Evolutionary conservation across 345 rosid genomes (phyloP).

Genomic region (Zanthoxylum bungeanum): DNA sequence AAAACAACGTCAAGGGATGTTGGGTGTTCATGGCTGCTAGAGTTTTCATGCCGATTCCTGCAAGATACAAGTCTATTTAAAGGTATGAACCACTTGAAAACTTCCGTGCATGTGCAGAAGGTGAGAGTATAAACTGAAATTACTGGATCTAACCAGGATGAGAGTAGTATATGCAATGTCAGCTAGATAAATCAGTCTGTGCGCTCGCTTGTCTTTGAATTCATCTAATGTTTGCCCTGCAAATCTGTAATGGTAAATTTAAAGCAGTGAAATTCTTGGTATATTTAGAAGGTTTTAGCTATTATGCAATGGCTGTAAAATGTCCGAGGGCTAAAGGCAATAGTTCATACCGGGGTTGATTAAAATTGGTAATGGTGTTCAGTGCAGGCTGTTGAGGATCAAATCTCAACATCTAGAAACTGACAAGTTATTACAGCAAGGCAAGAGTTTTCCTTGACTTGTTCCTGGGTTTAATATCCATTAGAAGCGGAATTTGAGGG

Average conservation of each 20-base stretch:
- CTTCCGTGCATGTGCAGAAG: background rate
- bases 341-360: background rate
- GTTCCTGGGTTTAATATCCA: constrained; percentile 8
- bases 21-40: background rate
- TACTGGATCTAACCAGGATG: background rate
- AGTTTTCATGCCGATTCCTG: background rate
- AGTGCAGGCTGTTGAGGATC: background rate
- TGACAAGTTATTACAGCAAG: background rate
- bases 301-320: background rate
- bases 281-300: background rate
- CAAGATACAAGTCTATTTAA: background rate
- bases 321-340: background rate
- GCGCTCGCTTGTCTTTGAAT: background rate
- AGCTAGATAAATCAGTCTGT: background rate
- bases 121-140: background rate
- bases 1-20: background rate
- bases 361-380: background rate
- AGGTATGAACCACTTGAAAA: background rate
- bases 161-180: background rate
- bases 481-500: background rate
- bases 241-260: background rate
- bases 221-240: background rate
- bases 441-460: constrained; percentile 3
- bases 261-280: background rate
- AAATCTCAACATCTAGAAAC: background rate